Evolutionary conservation across 805 yeast genomes (phyloP).

Genomic region (Jamesozyma gamospora): DNA sequence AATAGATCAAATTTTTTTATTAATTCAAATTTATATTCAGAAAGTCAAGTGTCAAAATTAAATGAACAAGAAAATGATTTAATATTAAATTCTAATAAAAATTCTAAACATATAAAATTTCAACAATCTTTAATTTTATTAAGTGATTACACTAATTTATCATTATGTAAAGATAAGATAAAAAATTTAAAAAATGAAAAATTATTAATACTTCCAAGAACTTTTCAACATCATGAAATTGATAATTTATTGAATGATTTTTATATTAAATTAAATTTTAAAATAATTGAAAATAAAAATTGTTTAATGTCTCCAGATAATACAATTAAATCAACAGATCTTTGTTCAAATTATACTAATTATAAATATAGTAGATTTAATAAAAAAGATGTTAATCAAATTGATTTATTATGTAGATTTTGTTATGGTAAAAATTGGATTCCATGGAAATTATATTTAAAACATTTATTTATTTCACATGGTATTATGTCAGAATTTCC

Average conservation of each 20-base stretch:
- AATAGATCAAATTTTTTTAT: no score
- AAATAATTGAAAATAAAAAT: background rate
- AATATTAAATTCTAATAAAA: background rate
- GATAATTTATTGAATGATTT: constrained; percentile 8
- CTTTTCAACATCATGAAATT: constrained; percentile 16
- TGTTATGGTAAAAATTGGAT: constrained; percentile 21
- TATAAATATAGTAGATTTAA: constrained; percentile 8
- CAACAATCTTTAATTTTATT: background rate
- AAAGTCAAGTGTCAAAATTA: no score
- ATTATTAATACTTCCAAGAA: constrained; percentile 9
- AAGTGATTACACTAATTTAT: background rate
- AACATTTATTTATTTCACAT: constrained; percentile 17
- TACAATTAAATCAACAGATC: background rate
- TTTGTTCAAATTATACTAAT: constrained; percentile 2
- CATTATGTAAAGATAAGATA: background rate
- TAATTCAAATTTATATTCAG: no score
- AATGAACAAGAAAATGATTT: no score
- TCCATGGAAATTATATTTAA: constrained; percentile 4
- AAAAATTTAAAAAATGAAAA: background rate
- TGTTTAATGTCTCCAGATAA: background rate
- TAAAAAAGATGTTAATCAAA: constrained; percentile 1
- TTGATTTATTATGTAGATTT: constrained; percentile 14
- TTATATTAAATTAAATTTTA: background rate
- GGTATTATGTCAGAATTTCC: constrained; percentile 11
- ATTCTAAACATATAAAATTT: background rate